Conservation (phyloP, 495 filamentous ascomycete species). For the Lindgomyces ingoldianus region DNA sequence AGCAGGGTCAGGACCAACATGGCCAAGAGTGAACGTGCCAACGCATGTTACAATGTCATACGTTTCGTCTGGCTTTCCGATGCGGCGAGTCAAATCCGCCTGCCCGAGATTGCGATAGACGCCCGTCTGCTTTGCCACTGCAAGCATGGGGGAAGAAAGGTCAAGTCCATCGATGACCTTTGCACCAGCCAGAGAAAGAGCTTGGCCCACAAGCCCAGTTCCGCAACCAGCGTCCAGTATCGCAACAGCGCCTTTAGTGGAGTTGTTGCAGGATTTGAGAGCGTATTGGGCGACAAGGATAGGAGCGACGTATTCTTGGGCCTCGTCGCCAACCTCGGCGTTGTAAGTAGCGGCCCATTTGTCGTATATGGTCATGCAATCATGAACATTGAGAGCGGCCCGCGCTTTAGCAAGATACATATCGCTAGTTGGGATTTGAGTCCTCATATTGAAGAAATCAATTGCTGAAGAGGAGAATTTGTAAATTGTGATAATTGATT, state of each 20-base stretch:
- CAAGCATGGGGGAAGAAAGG: conserved; percentile 50
- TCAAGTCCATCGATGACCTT: conserved; percentile 50
- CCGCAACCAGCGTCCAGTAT: conserved; percentile 55
- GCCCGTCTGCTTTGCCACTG: conserved; percentile 47
- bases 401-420: too few relatives aligned
- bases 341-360: conserved; percentile 53
- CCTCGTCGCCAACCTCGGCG: conserved; percentile 34
- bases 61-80: conserved; percentile 37
- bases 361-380: conserved; percentile 44
- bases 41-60: conserved; percentile 53
- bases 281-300: conserved; percentile 43
- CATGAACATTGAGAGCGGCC: conserved; percentile 10
- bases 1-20: conserved; percentile 50
- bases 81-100: conserved; percentile 45
- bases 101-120: conserved; percentile 46
- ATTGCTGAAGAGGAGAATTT: too few relatives aligned
- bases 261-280: conserved; percentile 35
- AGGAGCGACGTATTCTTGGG: conserved; percentile 50
- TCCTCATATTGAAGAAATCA: too few relatives aligned
- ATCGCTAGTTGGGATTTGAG: too few relatives aligned
- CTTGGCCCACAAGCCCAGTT: conserved; percentile 50
- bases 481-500: too few relatives aligned
- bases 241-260: conserved; percentile 34
- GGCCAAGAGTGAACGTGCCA: conserved; percentile 53
- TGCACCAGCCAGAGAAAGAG: conserved; percentile 42